phyloP scores from a whole-genome alignment of 441 rosid genomes.

The Adansonia grandidieri region DNA sequence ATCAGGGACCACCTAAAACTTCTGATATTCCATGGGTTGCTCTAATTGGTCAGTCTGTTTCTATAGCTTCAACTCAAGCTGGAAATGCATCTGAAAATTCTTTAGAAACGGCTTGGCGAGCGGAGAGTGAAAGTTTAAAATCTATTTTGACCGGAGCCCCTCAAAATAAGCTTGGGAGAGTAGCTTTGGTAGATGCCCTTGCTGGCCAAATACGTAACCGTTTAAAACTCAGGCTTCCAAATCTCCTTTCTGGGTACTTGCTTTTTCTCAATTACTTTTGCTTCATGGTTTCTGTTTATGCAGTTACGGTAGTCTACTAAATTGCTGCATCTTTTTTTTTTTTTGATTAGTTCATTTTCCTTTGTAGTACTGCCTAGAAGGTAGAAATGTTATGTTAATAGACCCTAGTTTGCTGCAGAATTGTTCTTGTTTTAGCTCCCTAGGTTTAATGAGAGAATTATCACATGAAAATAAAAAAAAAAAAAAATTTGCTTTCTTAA shows the following conservation, averaged over 20 bases:
- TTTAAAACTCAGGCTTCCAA: conserved; percentile 91
- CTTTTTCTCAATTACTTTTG: conserved; percentile 16
- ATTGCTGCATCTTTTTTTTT: conserved; percentile 6
- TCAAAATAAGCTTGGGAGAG: conserved; percentile 85
- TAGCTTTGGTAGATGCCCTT: conserved; percentile 84
- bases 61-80: conserved; percentile 83
- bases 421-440: background rate
- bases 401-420: background rate
- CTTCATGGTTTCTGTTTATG: conserved; percentile 5
- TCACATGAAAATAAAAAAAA: background rate
- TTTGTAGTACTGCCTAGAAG: conserved; percentile 5
- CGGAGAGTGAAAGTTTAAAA: conserved; percentile 91
- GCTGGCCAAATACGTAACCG: conserved; percentile 87
- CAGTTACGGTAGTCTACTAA: background rate
- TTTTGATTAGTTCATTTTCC: background rate
- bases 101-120: conserved; percentile 96
- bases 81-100: conserved; percentile 77
- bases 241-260: conserved; percentile 84
- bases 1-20: conserved; percentile 91
- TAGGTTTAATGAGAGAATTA: background rate
- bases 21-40: conserved; percentile 96
- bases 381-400: background rate
- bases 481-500: background rate
- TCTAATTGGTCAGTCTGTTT: conserved; percentile 89
- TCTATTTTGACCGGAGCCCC: conserved; percentile 82